Evolutionary conservation across 345 rosid genomes (phyloP).

Genomic region (Tarenaya hassleriana): DNA sequence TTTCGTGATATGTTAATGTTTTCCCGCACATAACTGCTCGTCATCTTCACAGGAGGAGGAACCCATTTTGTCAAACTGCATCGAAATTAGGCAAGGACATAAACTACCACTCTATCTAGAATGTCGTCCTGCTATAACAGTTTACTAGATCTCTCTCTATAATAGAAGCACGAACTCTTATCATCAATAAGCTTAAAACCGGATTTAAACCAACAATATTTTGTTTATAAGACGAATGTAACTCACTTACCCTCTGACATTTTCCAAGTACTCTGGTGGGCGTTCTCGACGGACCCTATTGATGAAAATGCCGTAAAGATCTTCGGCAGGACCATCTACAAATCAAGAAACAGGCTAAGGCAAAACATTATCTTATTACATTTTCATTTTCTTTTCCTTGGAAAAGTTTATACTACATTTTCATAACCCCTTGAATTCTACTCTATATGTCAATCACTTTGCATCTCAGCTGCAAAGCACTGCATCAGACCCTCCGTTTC

Average conservation of each 20-base stretch:
- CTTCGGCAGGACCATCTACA: slow-evolving; percentile 91
- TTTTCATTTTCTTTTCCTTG: too few species aligned
- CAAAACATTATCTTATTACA: too few species aligned
- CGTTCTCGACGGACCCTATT: slow-evolving; percentile 73
- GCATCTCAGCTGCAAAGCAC: too few species aligned
- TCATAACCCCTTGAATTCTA: too few species aligned
- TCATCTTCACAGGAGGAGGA: slow-evolving; percentile 95
- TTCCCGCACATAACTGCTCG: slow-evolving; percentile 59
- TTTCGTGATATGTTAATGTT: slow-evolving; percentile 67
- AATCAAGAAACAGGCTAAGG: too few species aligned
- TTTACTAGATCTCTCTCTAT: too few species aligned
- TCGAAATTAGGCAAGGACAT: background rate
- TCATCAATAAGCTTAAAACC: background rate
- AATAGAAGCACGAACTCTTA: background rate
- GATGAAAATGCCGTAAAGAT: slow-evolving; percentile 88
- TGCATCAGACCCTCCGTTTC: too few species aligned
- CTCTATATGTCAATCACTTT: too few species aligned
- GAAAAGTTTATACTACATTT: too few species aligned
- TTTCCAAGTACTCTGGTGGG: slow-evolving; percentile 63
- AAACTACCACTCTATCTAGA: background rate
- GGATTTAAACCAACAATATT: background rate
- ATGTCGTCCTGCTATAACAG: background rate
- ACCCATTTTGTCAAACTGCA: slow-evolving; percentile 97
- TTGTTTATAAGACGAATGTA: background rate
- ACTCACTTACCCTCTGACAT: slow-evolving; percentile 63